phyloP scores from a whole-genome alignment of 805 yeast species.

The Teunomyces stri region DNA sequence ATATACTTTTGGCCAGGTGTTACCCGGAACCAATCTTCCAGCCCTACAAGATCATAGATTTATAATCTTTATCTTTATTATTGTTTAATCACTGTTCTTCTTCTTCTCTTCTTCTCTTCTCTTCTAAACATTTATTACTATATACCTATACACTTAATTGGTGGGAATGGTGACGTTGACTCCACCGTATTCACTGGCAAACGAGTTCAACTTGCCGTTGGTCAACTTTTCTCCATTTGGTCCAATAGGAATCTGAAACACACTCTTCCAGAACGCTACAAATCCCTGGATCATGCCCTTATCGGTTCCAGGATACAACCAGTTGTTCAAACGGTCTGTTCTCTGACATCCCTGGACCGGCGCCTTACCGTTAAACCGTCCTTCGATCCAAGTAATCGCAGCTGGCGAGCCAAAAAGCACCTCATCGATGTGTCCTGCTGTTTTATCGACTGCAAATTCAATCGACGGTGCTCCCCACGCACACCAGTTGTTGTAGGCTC shows the following conservation, averaged over 20 bases:
- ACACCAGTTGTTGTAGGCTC: slow-evolving; percentile 13
- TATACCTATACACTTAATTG: not conserved
- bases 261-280: not conserved
- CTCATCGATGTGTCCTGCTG: slow-evolving; percentile 16
- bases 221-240: not conserved
- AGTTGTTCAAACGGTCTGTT: slow-evolving; percentile 43
- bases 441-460: slow-evolving; percentile 7
- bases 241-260: not conserved
- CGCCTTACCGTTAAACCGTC: slow-evolving; percentile 13
- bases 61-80: too few relatives aligned
- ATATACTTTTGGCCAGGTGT: too few relatives aligned
- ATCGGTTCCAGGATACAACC: slow-evolving; percentile 43
- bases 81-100: too few relatives aligned
- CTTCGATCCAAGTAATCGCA: slow-evolving; percentile 18
- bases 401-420: slow-evolving; percentile 11
- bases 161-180: not conserved
- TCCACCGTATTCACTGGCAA: not conserved
- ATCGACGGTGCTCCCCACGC: slow-evolving; percentile 8
- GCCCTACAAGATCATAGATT: too few relatives aligned
- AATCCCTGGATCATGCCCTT: not conserved
- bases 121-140: not conserved
- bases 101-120: too few relatives aligned
- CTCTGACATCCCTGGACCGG: slow-evolving; percentile 18
- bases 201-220: not conserved
- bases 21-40: too few relatives aligned